phyloP scores from a whole-genome alignment of 345 rosid species.

The Microcos paniculata region DNA sequence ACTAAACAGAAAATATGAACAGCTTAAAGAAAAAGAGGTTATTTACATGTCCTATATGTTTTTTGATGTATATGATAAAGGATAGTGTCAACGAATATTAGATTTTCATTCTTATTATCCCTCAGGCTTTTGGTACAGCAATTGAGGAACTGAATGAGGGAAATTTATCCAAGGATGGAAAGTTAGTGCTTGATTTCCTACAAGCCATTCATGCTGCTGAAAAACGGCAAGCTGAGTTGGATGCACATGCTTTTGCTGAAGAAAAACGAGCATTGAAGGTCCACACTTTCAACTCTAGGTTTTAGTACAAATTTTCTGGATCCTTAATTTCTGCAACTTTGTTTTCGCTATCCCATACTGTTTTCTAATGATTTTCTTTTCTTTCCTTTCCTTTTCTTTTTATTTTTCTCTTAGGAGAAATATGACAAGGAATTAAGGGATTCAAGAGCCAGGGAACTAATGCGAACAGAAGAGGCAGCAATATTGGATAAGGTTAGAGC shows the following conservation, averaged over 20 bases:
- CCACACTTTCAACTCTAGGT: slow-evolving; percentile 4
- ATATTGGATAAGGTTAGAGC: slow-evolving; percentile 80
- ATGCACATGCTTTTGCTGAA: slow-evolving; percentile 73
- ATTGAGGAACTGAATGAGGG: slow-evolving; percentile 54
- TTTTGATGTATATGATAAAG: slow-evolving; percentile 6
- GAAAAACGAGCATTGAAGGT: slow-evolving; percentile 80
- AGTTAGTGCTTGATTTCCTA: slow-evolving; percentile 73
- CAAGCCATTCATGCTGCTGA: slow-evolving; percentile 92
- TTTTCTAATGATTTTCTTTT: background rate
- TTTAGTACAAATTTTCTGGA: slow-evolving; percentile 12
- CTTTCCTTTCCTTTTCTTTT: background rate
- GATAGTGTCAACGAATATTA: slow-evolving; percentile 9
- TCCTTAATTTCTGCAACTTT: slow-evolving; percentile 9
- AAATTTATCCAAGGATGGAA: slow-evolving; percentile 64
- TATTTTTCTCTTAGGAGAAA: slow-evolving; percentile 57
- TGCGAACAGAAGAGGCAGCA: slow-evolving; percentile 96
- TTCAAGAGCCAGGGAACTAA: slow-evolving; percentile 86
- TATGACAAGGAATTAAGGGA: slow-evolving; percentile 89
- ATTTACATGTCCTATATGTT: slow-evolving; percentile 11
- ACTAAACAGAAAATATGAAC: slow-evolving; percentile 16
- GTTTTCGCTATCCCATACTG: background rate
- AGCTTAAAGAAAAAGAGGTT: slow-evolving; percentile 47
- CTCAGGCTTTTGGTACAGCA: slow-evolving; percentile 51
- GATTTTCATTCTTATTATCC: slow-evolving; percentile 24
- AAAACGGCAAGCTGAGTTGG: slow-evolving; percentile 83